These are phyloP conservation scores for Solanum tarapatanum DNA, from an alignment of 257 asterid genomes.

Conservation along the genomic window DNA sequence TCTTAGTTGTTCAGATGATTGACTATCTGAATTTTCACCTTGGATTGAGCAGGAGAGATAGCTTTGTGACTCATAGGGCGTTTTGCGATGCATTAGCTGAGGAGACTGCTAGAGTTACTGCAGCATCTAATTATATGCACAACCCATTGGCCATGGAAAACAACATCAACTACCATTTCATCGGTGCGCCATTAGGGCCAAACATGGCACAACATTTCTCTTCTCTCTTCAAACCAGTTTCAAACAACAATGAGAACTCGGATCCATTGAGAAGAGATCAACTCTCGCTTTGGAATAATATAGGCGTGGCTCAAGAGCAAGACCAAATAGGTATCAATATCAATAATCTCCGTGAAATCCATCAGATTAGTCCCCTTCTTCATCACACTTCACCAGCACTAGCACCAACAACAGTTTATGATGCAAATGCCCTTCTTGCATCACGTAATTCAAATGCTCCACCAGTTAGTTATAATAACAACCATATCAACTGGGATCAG, in stretches of 20 bases:
- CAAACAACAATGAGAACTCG: conserved; percentile 13
- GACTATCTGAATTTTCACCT: no score
- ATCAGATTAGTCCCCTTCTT: conserved; percentile 3
- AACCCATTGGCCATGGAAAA: conserved; percentile 17
- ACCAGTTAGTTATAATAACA: conserved; percentile 5
- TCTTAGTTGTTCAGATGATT: neutral
- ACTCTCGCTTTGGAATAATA: conserved; percentile 31
- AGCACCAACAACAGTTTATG: neutral
- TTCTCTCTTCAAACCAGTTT: conserved; percentile 36
- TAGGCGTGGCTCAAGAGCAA: conserved; percentile 19
- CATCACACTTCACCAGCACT: conserved; percentile 3
- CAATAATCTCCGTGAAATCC: conserved; percentile 38
- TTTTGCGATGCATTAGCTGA: conserved; percentile 90
- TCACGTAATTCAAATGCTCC: conserved; percentile 17
- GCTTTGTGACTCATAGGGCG: conserved; percentile 93
- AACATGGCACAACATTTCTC: conserved; percentile 38
- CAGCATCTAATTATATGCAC: conserved; percentile 44
- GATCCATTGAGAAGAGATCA: conserved; percentile 23
- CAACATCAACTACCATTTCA: conserved; percentile 40
- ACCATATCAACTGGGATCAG: conserved; percentile 41
- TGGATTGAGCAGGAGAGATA: conserved; percentile 50
- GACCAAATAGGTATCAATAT: conserved; percentile 23
- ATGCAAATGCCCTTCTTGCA: conserved; percentile 14
- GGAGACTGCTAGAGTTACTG: conserved; percentile 76
- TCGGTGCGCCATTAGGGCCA: conserved; percentile 35